Evolutionary conservation across 2,329 filamentous ascomycete species (phyloP), one percentile per base, ranked within the genome.

Genomic region (Aspergillus calidoustus): DNA sequence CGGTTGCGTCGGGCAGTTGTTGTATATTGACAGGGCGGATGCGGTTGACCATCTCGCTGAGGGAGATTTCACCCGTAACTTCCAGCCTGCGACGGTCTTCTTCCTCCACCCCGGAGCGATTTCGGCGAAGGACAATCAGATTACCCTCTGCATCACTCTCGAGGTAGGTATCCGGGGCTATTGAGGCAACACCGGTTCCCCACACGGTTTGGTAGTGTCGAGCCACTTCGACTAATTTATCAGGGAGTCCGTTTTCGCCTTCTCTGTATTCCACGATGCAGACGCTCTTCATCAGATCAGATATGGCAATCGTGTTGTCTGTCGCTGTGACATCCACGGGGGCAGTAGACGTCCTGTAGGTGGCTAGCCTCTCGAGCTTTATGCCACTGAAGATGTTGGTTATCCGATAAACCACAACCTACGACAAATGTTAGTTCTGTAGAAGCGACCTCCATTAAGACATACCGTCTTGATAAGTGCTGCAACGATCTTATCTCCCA

Each of bases 1-100:
- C 87, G 28, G 89, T 82, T 8, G 91, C 87, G 66, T 84, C 88
- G 38, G 87, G 80, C 19, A 83, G 84, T 3, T 87, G 82, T 30
- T 87, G 83, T 9, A 96, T 87, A 57, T 89, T 83, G 19, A 98
- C 86, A 30, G 86, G 86, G 23, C 89, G 86, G 59, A 98, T 96
- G 34, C 88, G 86, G 73, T 99, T 99, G 59, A 98, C 92, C 86
- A 95, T 92, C 75, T 99, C 94, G 1, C 95, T 93, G 9, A 99
- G 82, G 49, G 90, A 88, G 65, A 98, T 87, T 76, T 97, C 93
- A 62, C 90, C 89, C 0, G 87, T 91, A 5, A 93, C 83, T 47
- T 91, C 85, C 66, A 98, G 79, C 30, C 87, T 83, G 54, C 84
- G 84, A 62, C 84, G 86, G 68, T 97, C 92, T 56, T 95, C 89